Percentiles rank a stretch among this genome's conserved stretches.
Evolutionary conservation across 176 grass and related monocot species (phyloP).

Genomic region (Zea luxurians): DNA sequence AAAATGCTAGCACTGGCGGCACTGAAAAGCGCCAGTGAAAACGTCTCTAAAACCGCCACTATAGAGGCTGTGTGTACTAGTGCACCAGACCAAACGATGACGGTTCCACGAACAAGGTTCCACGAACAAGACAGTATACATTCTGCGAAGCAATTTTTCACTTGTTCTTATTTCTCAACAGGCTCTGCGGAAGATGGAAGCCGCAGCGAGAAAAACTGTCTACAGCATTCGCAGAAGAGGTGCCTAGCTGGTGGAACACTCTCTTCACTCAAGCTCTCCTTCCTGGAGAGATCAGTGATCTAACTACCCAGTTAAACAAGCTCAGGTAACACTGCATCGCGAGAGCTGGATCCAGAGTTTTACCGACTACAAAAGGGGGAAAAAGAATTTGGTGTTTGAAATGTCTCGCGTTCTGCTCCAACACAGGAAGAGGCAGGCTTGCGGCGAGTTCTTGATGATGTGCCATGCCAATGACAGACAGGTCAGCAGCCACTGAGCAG

Average conservation of each 20-base stretch:
- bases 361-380: background rate
- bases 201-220: constrained; percentile 35
- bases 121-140: background rate
- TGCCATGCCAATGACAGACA: background rate
- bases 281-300: constrained; percentile 63
- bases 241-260: constrained; percentile 39
- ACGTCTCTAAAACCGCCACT: too few relatives aligned
- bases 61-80: too few relatives aligned
- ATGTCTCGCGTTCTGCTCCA: background rate
- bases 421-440: constrained; percentile 29
- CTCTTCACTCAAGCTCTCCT: constrained; percentile 47
- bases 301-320: constrained; percentile 49
- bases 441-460: constrained; percentile 1
- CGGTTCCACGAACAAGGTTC: background rate
- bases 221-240: constrained; percentile 39
- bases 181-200: constrained; percentile 37
- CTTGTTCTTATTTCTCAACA: constrained; percentile 6
- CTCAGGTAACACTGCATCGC: constrained; percentile 35
- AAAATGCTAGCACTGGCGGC: too few relatives aligned
- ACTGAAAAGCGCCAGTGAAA: too few relatives aligned
- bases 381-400: background rate
- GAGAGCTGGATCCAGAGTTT: background rate
- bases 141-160: background rate
- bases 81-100: too few relatives aligned
- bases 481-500: background rate